Base-by-base conservation (phyloP, 345 rosid genomes). In the Barbarea vulgaris region DNA sequence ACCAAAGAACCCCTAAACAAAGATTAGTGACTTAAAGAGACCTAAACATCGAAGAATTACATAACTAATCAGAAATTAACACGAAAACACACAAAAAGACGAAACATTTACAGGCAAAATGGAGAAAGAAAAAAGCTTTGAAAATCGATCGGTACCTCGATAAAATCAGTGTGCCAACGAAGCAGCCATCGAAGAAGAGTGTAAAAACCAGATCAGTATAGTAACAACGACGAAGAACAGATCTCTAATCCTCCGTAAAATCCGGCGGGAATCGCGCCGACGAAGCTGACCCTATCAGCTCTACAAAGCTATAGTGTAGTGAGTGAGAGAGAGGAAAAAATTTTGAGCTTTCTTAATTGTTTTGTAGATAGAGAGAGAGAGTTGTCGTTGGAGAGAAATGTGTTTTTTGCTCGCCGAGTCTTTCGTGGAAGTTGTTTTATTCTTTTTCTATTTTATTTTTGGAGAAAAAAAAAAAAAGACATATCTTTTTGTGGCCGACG, bases 241-340 rank as follows among this genome's bases (percentile, higher is more conserved):
- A 76, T 77, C 76, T 41, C 67, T 47, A 55, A 53, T 15, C 76
- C 5, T 63, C 70, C 76, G 72, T 64, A 3, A 55, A 64, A 70
- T 70, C 76, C 5, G 76, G 72, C 80, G 59, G 27, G 66, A 77
- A 70, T 71, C 61, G 62, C 76, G 80, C 61, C 67, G 76, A 47
- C 67, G 80, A 77, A 54, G 80, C 70, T 64, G 80, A 77, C 71
- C 71, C 59, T 70, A 70, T 76, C 80, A 77, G 61, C 67, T 69
- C 28, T 50, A 75, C 4, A 36, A 58, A 75, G 62, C 4, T 58
- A 25, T 14, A 52, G 61, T 44, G 58, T 52, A 18, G 19, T 7
- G 7, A 39, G 46, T 69, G 34, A 37, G 34, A 54, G 27, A 28
- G 8, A 27, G 55, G 57, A 61, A 67, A 4, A 67, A 54, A 67